Conservation (phyloP, 148 eudicot genomes). For the Rhododendron griersonianum region DNA sequence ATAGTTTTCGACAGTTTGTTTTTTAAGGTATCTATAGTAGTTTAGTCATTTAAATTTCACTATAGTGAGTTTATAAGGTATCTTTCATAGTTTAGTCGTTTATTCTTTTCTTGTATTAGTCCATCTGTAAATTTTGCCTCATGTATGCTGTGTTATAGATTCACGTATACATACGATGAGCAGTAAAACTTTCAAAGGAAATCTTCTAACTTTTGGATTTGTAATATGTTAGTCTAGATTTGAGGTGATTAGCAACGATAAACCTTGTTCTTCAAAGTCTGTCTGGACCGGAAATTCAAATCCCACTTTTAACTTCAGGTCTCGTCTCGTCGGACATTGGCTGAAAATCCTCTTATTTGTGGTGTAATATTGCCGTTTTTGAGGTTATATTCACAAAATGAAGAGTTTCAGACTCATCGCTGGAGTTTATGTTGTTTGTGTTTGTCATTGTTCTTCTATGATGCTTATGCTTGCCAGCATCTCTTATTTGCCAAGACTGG, state of each 20-base stretch:
- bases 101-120: neutral
- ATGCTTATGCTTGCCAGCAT: neutral
- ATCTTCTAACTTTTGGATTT: neutral
- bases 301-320: neutral
- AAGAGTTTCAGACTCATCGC: neutral
- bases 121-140: neutral
- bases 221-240: neutral
- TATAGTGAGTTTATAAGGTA: neutral
- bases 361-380: neutral
- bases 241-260: neutral
- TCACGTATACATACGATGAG: neutral
- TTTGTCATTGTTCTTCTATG: neutral
- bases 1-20: neutral
- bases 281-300: neutral
- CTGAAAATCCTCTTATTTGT: neutral
- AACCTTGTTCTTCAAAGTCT: neutral
- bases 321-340: neutral
- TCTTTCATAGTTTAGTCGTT: neutral
- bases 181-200: neutral
- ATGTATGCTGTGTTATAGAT: neutral
- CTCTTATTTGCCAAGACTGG: neutral
- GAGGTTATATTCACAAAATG: neutral
- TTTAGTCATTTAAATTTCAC: neutral
- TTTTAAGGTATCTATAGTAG: neutral
- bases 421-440: neutral